Conservation (phyloP, 345 rosid genomes). For the Geranium brycei region DNA sequence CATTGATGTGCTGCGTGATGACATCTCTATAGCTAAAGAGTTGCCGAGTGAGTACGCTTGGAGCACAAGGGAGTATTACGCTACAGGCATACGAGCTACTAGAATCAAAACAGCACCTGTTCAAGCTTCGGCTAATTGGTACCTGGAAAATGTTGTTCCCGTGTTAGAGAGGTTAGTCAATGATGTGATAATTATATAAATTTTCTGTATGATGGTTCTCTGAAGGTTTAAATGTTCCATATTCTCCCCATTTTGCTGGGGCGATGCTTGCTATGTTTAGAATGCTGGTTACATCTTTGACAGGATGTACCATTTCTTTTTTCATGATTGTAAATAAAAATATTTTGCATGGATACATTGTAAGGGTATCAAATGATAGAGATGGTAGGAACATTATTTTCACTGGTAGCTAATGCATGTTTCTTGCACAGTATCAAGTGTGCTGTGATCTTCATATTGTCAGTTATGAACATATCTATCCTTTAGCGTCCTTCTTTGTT, state of each 20-base stretch:
- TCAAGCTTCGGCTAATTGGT: slow-evolving; percentile 85
- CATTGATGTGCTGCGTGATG: slow-evolving; percentile 35
- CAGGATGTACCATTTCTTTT: neutral
- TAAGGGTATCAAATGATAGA: neutral
- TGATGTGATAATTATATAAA: neutral
- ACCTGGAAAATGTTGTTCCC: slow-evolving; percentile 76
- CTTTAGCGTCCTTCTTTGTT: neutral
- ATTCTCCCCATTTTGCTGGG: neutral
- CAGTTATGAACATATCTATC: neutral
- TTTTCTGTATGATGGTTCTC: neutral
- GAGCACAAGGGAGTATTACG: slow-evolving; percentile 93
- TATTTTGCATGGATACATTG: neutral
- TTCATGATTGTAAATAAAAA: neutral
- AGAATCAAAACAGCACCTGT: slow-evolving; percentile 83
- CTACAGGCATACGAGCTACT: slow-evolving; percentile 82
- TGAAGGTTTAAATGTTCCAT: neutral
- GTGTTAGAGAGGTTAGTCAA: slow-evolving; percentile 60
- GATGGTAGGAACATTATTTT: neutral
- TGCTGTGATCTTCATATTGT: too few relatives aligned
- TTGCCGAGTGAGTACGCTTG: slow-evolving; percentile 54
- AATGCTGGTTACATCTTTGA: neutral
- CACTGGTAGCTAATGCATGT: too few relatives aligned
- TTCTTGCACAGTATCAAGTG: neutral
- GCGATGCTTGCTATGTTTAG: neutral
- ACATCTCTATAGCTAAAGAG: slow-evolving; percentile 57